Percentiles rank a stretch among this genome's conserved stretches.
Evolutionary conservation across 1,139 yeast genomes (phyloP).

Genomic region (Yamadazyma kanchanaburiensis): DNA sequence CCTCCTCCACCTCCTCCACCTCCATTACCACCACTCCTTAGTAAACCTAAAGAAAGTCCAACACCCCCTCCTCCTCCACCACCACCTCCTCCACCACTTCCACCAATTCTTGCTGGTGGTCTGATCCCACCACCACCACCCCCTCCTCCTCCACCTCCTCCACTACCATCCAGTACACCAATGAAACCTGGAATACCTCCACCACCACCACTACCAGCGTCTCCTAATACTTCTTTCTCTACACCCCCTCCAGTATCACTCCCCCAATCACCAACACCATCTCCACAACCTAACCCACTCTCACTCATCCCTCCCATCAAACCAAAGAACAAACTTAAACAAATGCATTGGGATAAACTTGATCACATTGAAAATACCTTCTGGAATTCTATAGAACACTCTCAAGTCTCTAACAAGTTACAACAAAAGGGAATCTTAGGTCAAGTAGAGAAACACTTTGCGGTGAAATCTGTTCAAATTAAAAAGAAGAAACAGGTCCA

Average conservation of each 20-base stretch:
- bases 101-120: conserved; percentile 4
- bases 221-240: not conserved
- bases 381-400: conserved; percentile 65
- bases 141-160: conserved; percentile 22
- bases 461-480: conserved; percentile 52
- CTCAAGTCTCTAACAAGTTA: conserved; percentile 49
- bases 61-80: conserved; percentile 26
- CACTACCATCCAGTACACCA: not conserved
- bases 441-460: conserved; percentile 79
- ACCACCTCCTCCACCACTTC: conserved; percentile 28
- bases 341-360: conserved; percentile 93
- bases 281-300: conserved; percentile 1
- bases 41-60: not conserved
- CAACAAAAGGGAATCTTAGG: conserved; percentile 68
- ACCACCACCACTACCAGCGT: not conserved
- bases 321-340: conserved; percentile 72
- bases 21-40: conserved; percentile 6
- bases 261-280: not conserved
- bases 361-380: conserved; percentile 69
- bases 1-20: conserved; percentile 24
- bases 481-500: conserved; percentile 31
- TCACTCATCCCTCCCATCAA: conserved; percentile 15
- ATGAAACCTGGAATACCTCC: conserved; percentile 1
- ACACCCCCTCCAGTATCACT: not conserved
- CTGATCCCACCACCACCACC: conserved; percentile 12